Percentiles rank a stretch among this genome's conserved stretches.
Evolutionary conservation across 2,329 filamentous ascomycete species (phyloP).

Genomic region (Fusarium gaditjirri): DNA sequence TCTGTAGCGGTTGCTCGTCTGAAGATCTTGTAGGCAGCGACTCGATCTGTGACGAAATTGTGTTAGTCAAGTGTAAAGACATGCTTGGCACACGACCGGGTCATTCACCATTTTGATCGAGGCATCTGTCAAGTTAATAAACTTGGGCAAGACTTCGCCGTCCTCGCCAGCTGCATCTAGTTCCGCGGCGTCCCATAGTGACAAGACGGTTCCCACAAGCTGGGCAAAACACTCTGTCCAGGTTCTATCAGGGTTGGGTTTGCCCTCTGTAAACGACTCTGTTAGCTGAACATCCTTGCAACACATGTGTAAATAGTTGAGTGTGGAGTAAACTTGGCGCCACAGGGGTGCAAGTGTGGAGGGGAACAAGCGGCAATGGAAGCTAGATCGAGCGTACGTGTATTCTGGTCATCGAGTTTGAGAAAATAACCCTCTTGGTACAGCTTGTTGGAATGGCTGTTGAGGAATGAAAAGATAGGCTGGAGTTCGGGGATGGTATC

Average conservation of each 20-base stretch:
- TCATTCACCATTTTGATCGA: constrained; percentile 92
- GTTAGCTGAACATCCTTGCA: constrained; percentile 32
- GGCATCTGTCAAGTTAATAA: constrained; percentile 96
- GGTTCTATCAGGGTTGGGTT: constrained; percentile 83
- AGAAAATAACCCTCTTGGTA: constrained; percentile 99
- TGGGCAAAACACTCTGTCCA: constrained; percentile 99
- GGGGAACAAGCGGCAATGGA: constrained; percentile 40
- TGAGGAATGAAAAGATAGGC: constrained; percentile 93
- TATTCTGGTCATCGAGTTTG: constrained; percentile 94
- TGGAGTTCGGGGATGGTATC: constrained; percentile 93
- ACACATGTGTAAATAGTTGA: constrained; percentile 8
- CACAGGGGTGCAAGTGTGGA: constrained; percentile 23
- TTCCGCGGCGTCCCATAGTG: constrained; percentile 93
- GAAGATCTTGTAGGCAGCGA: constrained; percentile 84
- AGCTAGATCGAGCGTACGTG: constrained; percentile 67
- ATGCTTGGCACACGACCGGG: not conserved
- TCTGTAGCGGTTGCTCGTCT: constrained; percentile 84
- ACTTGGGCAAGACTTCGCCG: constrained; percentile 87
- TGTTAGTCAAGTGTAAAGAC: constrained; percentile 31
- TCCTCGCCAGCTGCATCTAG: constrained; percentile 88
- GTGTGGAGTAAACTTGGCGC: constrained; percentile 21
- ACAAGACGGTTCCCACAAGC: constrained; percentile 92
- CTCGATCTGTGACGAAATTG: constrained; percentile 71
- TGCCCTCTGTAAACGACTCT: constrained; percentile 72
- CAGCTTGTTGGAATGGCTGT: constrained; percentile 94